Conservation (phyloP, 2,329 filamentous ascomycete genomes). For the Aspergillus awamori region DNA sequence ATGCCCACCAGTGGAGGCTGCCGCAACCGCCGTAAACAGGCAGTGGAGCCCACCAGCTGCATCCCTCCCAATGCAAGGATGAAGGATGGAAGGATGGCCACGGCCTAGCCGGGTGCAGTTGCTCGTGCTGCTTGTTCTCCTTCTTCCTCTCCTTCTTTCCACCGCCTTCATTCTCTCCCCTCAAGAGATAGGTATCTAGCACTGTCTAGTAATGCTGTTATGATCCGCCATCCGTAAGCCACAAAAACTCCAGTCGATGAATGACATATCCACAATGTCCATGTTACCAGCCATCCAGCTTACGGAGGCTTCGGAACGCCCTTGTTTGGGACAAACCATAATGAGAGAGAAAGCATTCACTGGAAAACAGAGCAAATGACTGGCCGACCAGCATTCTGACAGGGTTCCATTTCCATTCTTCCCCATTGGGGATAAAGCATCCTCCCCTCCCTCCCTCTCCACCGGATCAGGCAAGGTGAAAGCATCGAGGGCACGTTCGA, state of each 20-base stretch:
- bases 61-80: neutral
- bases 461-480: constrained; percentile 13
- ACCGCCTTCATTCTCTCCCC: neutral
- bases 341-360: neutral
- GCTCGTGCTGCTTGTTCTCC: too few relatives aligned
- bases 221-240: too few relatives aligned
- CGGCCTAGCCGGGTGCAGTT: neutral
- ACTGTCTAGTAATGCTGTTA: too few relatives aligned
- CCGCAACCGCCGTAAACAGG: constrained; percentile 21
- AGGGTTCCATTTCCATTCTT: constrained; percentile 2
- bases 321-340: neutral
- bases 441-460: neutral
- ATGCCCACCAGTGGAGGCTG: neutral
- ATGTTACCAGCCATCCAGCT: neutral
- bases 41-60: constrained; percentile 13
- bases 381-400: neutral
- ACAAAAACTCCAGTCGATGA: neutral
- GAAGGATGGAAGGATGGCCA: neutral
- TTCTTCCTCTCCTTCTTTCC: too few relatives aligned
- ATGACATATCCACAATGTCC: neutral
- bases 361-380: neutral
- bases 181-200: neutral
- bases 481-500: neutral
- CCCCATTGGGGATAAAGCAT: neutral
- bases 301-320: neutral